Conservation (phyloP, 495 filamentous ascomycete genomes). For the Penicillium argentinense region DNA sequence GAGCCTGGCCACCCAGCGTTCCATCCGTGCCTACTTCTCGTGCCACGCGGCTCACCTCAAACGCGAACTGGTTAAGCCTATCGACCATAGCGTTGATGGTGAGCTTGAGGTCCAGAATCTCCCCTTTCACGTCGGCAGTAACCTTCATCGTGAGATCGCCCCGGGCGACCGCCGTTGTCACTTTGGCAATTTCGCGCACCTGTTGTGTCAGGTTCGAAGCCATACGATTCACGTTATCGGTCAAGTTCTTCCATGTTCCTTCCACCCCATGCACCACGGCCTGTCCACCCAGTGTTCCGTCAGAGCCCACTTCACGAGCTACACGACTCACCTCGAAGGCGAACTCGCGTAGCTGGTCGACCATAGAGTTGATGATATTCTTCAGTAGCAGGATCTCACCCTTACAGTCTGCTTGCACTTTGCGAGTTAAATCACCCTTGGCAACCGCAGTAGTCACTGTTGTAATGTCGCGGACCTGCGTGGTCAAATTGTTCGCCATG, state of each 20-base stretch:
- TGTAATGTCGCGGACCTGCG: slow-evolving; percentile 89
- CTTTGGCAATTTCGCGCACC: slow-evolving; percentile 89
- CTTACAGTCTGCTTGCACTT: slow-evolving; percentile 86
- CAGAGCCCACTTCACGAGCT: slow-evolving; percentile 85
- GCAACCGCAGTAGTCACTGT: slow-evolving; percentile 91
- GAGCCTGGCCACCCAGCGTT: slow-evolving; percentile 83
- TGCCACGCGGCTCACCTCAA: slow-evolving; percentile 90
- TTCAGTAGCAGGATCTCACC: slow-evolving; percentile 88
- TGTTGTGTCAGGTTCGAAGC: slow-evolving; percentile 74
- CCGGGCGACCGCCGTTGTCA: slow-evolving; percentile 87
- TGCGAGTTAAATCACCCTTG: slow-evolving; percentile 84
- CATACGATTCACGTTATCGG: slow-evolving; percentile 95
- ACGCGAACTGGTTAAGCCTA: slow-evolving; percentile 85
- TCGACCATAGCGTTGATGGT: slow-evolving; percentile 97
- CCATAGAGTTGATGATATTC: slow-evolving; percentile 92
- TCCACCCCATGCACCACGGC: slow-evolving; percentile 92
- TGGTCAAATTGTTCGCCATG: slow-evolving; percentile 87
- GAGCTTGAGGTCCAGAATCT: slow-evolving; percentile 84
- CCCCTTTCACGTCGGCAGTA: slow-evolving; percentile 87
- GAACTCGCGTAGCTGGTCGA: slow-evolving; percentile 87
- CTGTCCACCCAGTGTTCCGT: slow-evolving; percentile 84
- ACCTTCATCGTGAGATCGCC: slow-evolving; percentile 92
- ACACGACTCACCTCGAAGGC: slow-evolving; percentile 91
- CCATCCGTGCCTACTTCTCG: slow-evolving; percentile 90
- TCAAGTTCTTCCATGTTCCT: slow-evolving; percentile 91